Evolutionary conservation across 2,329 filamentous ascomycete genomes (phyloP).

Genomic region (Pseudocercospora pini-densiflorae): DNA sequence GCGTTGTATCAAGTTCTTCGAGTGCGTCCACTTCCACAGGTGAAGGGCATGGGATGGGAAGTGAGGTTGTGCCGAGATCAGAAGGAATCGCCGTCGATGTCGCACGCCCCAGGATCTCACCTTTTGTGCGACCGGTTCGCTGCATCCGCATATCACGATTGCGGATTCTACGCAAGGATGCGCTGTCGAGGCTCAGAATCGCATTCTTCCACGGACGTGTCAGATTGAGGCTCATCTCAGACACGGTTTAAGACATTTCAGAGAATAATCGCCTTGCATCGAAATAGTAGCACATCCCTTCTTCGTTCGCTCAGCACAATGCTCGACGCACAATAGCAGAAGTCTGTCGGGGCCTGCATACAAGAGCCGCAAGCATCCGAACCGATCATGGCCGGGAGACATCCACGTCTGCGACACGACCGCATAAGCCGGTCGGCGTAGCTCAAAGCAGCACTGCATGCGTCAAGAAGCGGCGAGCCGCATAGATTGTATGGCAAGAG

Average conservation of each 20-base stretch:
- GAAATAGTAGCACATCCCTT: background rate
- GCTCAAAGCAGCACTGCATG: background rate
- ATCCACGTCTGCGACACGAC: background rate
- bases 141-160: conserved; percentile 6
- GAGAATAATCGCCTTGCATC: conserved; percentile 6
- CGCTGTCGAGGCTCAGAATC: background rate
- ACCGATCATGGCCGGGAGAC: background rate
- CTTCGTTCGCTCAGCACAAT: background rate
- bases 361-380: conserved; percentile 1
- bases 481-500: background rate
- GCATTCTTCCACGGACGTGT: background rate
- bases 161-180: background rate
- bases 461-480: background rate
- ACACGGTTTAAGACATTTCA: conserved; percentile 1
- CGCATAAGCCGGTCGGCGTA: background rate
- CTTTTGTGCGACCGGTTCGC: conserved; percentile 2
- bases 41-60: background rate
- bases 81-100: background rate
- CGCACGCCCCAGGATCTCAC: background rate
- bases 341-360: background rate
- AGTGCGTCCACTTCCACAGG: background rate
- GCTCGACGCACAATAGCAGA: background rate
- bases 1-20: background rate
- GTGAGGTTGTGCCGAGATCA: background rate
- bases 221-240: background rate